Percentiles rank a stretch among this genome's conserved stretches.
phyloP scores from a whole-genome alignment of 768 basidiomycete species.

The Grammothele lineata region DNA sequence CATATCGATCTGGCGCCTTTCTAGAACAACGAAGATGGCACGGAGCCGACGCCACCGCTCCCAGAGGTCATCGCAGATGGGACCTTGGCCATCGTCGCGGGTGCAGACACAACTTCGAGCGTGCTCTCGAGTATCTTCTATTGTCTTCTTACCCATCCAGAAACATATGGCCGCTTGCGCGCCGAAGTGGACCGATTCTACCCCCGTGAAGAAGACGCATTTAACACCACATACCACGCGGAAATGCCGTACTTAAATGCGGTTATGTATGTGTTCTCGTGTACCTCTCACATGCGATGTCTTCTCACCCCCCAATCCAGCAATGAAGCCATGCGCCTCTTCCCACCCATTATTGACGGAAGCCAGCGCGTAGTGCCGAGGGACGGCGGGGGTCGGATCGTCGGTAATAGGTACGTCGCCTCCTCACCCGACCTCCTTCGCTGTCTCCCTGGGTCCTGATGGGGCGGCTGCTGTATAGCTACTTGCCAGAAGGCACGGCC shows the following conservation, averaged over 20 bases:
- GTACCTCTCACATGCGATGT: background rate
- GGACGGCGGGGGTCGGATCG: conserved; percentile 29
- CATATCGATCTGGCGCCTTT: background rate
- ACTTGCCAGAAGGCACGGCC: conserved; percentile 38
- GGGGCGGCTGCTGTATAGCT: conserved; percentile 23
- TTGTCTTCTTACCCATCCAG: conserved; percentile 36
- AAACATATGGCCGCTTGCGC: conserved; percentile 32
- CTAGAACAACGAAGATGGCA: conserved; percentile 26
- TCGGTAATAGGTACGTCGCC: conserved; percentile 31
- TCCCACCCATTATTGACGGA: conserved; percentile 38
- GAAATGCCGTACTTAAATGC: conserved; percentile 34
- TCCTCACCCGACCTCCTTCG: background rate
- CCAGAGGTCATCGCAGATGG: conserved; percentile 32
- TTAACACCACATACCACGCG: conserved; percentile 21
- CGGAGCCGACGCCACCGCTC: conserved; percentile 24
- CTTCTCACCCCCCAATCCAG: conserved; percentile 21
- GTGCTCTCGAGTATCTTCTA: conserved; percentile 37
- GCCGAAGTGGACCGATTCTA: conserved; percentile 37
- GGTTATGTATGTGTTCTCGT: conserved; percentile 25
- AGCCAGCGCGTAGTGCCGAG: conserved; percentile 34
- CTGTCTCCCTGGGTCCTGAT: background rate
- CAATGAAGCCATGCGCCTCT: conserved; percentile 44
- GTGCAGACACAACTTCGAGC: conserved; percentile 45
- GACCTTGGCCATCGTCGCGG: conserved; percentile 39
- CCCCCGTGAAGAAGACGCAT: conserved; percentile 25